Evolutionary conservation across 1,284 basidiomycete species (phyloP), one percentile per base, ranked within the genome.

Genomic region (Cystobasidiaceae sp.): DNA sequence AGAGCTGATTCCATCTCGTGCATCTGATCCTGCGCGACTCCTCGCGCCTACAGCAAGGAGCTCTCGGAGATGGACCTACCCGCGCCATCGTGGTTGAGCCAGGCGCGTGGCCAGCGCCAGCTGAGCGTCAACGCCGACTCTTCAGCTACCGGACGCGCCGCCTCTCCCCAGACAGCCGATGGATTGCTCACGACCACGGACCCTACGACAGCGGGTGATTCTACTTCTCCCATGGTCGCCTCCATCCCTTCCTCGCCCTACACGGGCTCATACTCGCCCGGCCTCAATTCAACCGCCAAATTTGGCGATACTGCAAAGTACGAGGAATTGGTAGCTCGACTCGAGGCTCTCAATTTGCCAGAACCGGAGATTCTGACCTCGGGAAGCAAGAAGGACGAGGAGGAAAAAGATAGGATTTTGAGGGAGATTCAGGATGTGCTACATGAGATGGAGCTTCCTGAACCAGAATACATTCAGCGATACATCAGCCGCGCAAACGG

Each of bases 401-500:
- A 44, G 25, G 67, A 70, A 37, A 56, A 57, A 5, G 61, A 68
- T 23, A 43, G 58, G 19, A 62, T 64, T 33, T 46, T 54, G 41
- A 67, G 68, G 19, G 69, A 65, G 33, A 30, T 71, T 6, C 68
- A 69, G 17, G 67, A 68, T 3, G 71, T 72, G 11, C 68, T 75
- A 45, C 64, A 73, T 33, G 67, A 66, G 4, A 67, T 75, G 50
- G 71, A 73, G 50, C 62, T 75, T 13, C 71, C 71, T 17, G 68
- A 70, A 28, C 74, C 74, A 4, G 74, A 75, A 50, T 69, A 70
- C 25, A 49, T 74, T 52, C 68, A 69, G 30, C 60, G 72, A 33
- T 74, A 73, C 30, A 73, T 69, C 59, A 62, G 70, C 41, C 52
- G 69, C 2, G 73, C 74, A 1, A 72, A 74, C 41, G 74, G 74